Evolutionary conservation across 768 basidiomycete genomes (phyloP), one percentile per base, ranked within the genome.

Genomic region (Leccinum sublutescens): DNA sequence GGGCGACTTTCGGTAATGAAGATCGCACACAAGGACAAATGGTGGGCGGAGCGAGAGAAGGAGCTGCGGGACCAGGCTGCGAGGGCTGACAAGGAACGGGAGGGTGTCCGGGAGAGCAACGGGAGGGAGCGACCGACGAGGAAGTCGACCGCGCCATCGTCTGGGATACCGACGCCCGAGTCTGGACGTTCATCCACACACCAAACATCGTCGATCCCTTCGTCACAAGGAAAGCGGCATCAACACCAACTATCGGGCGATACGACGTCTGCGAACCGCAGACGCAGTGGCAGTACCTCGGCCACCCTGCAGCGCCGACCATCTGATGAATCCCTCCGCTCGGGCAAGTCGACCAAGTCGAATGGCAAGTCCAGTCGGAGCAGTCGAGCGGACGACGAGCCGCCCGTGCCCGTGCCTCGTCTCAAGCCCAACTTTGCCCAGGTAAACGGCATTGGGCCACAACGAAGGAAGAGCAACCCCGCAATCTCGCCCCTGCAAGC

Each of bases 401-500:
- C 72, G 5, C 71, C 71, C 0, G 71, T 74, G 2, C 71, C 72
- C 0, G 71, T 74, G 2, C 71, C 72, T 23, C 72, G 71, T 21
- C 62, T 70, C n/a, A 72, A 60, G 58, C 70, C 63, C 64, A 66
- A 58, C 61, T 73, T 66, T 58, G 54, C 55, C 43, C 60, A 63
- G 48, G 53, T 62, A 21, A 71, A 58, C 23, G 65, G 62, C 12
- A 62, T 27, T 21, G 64, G 64, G 47, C 66, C 67, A 23, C 58
- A 78, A 10, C 78, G 82, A 34, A 77, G 74, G 66, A 83, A 84
- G 75, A 82, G 84, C 55, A 82, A 82, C 77, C 81, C 82, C 1
- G 63, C 78, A 10, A 67, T 72, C 34, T 57, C 62, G 8, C 63
- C 70, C 31, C 14, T 66, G 47, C 66, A 58, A 11, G 60, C 63